Conservation (phyloP, 345 rosid genomes). For the Eucalyptus cloeziana region DNA sequence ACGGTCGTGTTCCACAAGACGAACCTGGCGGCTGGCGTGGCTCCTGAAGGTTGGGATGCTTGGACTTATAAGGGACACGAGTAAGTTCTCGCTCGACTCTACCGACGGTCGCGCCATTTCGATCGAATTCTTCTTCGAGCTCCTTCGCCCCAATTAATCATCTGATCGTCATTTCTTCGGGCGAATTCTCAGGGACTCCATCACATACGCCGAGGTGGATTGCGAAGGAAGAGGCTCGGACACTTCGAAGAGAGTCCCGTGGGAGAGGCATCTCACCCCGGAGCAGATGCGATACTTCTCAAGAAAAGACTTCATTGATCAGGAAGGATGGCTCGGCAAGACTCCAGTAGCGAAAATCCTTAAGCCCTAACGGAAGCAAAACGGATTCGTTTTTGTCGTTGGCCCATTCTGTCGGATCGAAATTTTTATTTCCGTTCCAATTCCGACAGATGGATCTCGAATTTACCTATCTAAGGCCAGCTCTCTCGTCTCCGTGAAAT, state of each 20-base stretch:
- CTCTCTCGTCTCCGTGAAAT: neutral
- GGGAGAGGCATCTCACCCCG: neutral
- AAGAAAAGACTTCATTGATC: conserved; percentile 1
- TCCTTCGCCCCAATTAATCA: neutral
- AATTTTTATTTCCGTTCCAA: neutral
- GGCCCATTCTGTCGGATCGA: too few species aligned
- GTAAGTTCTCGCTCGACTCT: conserved; percentile 5
- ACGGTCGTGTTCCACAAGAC: conserved; percentile 36
- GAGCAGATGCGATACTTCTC: neutral
- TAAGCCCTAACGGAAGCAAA: neutral
- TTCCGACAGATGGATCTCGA: neutral
- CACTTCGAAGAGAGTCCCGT: conserved; percentile 3
- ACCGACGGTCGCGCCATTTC: neutral
- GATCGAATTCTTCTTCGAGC: neutral
- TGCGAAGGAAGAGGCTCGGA: conserved; percentile 8
- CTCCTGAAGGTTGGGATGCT: conserved; percentile 40
- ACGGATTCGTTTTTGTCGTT: too few species aligned
- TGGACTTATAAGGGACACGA: conserved; percentile 25
- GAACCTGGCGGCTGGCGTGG: neutral
- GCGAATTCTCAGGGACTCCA: neutral
- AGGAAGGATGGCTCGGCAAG: conserved; percentile 10
- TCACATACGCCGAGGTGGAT: neutral
- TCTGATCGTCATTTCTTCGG: neutral
- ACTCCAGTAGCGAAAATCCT: neutral
- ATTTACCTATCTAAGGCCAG: neutral